Percentiles rank a stretch among this genome's conserved stretches.
phyloP scores from a whole-genome alignment of 768 basidiomycete species.

The Trametes punicea region DNA sequence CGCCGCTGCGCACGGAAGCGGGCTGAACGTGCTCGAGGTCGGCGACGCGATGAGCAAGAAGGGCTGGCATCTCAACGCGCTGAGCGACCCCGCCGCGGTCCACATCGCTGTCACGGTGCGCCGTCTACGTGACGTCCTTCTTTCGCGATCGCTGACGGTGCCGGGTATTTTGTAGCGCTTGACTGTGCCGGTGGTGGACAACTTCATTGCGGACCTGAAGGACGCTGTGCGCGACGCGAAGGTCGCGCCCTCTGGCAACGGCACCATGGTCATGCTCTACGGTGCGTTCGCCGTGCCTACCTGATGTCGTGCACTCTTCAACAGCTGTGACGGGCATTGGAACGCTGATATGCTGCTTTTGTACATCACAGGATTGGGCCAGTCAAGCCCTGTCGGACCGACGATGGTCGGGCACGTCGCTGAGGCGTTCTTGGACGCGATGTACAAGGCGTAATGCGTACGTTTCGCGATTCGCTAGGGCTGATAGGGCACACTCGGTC shows the following conservation, averaged over 20 bases:
- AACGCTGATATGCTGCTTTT: neutral
- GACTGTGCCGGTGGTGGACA: conserved; percentile 73
- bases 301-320: neutral
- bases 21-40: conserved; percentile 78
- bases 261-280: conserved; percentile 89
- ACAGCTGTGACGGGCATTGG: neutral
- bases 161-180: conserved; percentile 48
- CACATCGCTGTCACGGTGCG: conserved; percentile 94
- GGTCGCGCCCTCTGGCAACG: conserved; percentile 59
- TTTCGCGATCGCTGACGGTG: neutral
- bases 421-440: conserved; percentile 73
- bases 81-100: conserved; percentile 74
- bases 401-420: conserved; percentile 76
- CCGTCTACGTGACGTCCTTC: neutral
- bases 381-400: conserved; percentile 79
- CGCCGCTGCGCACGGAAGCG: conserved; percentile 50
- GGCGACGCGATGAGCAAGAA: conserved; percentile 83
- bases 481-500: too few relatives aligned
- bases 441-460: conserved; percentile 68
- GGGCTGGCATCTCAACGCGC: conserved; percentile 91
- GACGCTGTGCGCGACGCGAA: conserved; percentile 73
- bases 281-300: conserved; percentile 46
- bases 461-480: neutral
- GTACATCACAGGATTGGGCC: conserved; percentile 62
- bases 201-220: conserved; percentile 81